These are phyloP conservation scores for Diddensiella santjacobensis DNA, from an alignment of 805 yeast species.

Conservation along the genomic window DNA sequence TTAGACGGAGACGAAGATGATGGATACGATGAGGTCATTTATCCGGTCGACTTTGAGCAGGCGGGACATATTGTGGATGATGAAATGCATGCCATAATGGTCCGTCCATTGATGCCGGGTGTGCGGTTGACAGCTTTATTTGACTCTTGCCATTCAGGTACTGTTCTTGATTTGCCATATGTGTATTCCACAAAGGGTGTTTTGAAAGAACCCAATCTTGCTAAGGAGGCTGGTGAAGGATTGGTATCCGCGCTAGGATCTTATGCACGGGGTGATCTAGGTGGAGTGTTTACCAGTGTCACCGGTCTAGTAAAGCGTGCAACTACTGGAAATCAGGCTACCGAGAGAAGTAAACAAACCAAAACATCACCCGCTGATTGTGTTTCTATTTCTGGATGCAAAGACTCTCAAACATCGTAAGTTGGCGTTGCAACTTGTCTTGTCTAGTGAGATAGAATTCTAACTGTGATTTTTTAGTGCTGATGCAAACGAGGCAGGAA, in stretches of 20 bases:
- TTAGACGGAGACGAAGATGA: constrained; percentile 70
- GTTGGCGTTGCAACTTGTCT: background rate
- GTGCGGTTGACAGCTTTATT: constrained; percentile 74
- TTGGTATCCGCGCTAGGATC: constrained; percentile 56
- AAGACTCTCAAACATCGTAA: constrained; percentile 69
- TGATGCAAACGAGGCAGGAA: constrained; percentile 69
- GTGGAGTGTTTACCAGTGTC: constrained; percentile 43
- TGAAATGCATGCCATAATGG: constrained; percentile 66
- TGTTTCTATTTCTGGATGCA: constrained; percentile 73
- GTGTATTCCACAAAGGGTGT: constrained; percentile 80
- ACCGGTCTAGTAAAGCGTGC: constrained; percentile 33
- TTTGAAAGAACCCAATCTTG: constrained; percentile 72
- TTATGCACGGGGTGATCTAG: constrained; percentile 59
- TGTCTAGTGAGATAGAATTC: background rate
- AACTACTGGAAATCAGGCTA: constrained; percentile 36
- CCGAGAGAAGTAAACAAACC: constrained; percentile 44
- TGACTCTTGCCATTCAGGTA: constrained; percentile 85
- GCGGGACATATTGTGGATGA: constrained; percentile 73
- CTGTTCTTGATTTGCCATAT: constrained; percentile 76
- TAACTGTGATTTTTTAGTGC: constrained; percentile 38
- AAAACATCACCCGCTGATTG: constrained; percentile 77
- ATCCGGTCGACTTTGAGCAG: constrained; percentile 66
- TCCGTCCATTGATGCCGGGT: constrained; percentile 64
- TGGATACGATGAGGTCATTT: constrained; percentile 68
- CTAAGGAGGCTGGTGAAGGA: constrained; percentile 70